A percentile compares a stretch with the other conserved stretches of the same genome.
Conservation (phyloP, 305 asterid genomes). For the Galium porrigens region DNA sequence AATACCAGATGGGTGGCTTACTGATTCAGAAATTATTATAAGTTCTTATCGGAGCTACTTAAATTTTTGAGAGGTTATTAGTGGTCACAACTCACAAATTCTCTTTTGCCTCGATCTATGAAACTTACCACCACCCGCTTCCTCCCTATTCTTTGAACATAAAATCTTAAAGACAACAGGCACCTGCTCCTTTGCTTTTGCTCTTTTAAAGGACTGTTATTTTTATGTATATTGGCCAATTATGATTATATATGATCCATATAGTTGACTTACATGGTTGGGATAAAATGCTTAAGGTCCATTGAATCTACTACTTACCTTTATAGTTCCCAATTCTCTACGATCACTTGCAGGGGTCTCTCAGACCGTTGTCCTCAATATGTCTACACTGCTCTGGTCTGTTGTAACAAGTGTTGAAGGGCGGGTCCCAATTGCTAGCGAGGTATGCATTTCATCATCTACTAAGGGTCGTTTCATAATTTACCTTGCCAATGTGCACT, state of each 20-base stretch:
- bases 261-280: no score
- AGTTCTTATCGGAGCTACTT: neutral
- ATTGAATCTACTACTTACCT: neutral
- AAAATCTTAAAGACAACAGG: neutral
- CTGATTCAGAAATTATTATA: neutral
- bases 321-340: constrained; percentile 10
- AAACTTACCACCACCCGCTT: neutral
- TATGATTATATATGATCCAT: no score
- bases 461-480: neutral
- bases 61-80: neutral
- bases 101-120: neutral
- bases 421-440: constrained; percentile 90
- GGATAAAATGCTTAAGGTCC: neutral
- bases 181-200: neutral
- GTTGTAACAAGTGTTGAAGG: constrained; percentile 79
- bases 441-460: constrained; percentile 35
- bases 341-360: constrained; percentile 57
- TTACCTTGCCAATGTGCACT: neutral
- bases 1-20: neutral
- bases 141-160: neutral
- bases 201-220: neutral
- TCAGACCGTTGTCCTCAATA: constrained; percentile 83
- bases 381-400: constrained; percentile 86
- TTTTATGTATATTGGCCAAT: neutral
- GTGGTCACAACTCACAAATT: neutral